Percentiles rank a stretch among this genome's conserved stretches.
Conservation (phyloP, 768 basidiomycete genomes). For the Lentinula sp. region DNA sequence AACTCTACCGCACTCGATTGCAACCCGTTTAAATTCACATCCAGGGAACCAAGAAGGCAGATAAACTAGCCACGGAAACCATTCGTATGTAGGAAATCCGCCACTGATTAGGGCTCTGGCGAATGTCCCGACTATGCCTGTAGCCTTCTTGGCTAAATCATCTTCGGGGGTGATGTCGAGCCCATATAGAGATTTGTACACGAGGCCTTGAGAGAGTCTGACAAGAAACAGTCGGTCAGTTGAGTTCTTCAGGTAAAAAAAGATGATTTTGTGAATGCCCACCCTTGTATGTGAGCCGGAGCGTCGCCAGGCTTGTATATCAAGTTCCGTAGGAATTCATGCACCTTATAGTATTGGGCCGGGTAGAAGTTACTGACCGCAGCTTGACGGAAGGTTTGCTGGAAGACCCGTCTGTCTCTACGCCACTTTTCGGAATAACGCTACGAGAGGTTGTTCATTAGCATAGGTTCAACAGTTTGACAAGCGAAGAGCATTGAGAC, state of each 20-base stretch:
- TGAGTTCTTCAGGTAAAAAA: too few species aligned
- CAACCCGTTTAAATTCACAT: conserved; percentile 19
- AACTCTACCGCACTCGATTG: not conserved
- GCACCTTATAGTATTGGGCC: conserved; percentile 24
- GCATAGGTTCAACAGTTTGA: too few species aligned
- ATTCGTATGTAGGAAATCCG: conserved; percentile 9
- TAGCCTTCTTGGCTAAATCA: not conserved
- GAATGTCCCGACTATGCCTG: not conserved
- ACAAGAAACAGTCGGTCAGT: not conserved
- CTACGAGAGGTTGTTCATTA: conserved; percentile 5
- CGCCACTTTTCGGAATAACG: conserved; percentile 32
- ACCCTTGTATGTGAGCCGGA: conserved; percentile 12
- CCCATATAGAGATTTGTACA: conserved; percentile 26
- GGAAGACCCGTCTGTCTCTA: conserved; percentile 27
- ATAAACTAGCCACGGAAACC: conserved; percentile 21
- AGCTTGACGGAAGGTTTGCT: conserved; percentile 27
- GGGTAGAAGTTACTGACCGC: conserved; percentile 20
- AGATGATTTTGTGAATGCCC: not conserved
- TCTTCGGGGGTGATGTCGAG: conserved; percentile 26
- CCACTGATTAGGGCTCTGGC: not conserved
- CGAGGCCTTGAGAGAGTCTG: conserved; percentile 19
- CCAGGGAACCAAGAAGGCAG: conserved; percentile 25
- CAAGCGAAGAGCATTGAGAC: not conserved
- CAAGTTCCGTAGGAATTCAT: conserved; percentile 24
- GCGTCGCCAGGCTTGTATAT: conserved; percentile 20